These are phyloP conservation scores for Sungouiozyma intestinalis DNA, from an alignment of 805 yeast genomes.

Conservation along the genomic window DNA sequence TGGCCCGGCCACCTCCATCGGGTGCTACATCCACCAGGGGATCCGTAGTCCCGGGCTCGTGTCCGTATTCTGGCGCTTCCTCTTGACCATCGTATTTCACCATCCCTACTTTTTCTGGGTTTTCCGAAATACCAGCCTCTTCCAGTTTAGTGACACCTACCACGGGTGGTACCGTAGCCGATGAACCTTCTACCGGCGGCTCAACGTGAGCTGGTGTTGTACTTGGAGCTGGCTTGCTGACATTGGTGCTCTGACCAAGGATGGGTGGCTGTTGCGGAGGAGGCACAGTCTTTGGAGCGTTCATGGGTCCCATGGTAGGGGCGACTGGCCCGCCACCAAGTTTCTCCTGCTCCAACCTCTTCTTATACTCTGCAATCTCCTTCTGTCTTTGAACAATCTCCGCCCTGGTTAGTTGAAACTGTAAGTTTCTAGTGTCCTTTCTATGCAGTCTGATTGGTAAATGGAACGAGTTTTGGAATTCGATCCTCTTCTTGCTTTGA, in stretches of 20 bases:
- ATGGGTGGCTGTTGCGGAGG: no score
- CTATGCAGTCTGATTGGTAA: constrained; percentile 83
- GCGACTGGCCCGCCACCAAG: not conserved
- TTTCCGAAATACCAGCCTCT: constrained; percentile 31
- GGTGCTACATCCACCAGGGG: constrained; percentile 70
- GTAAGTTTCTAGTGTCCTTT: constrained; percentile 86
- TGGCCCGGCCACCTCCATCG: constrained; percentile 74
- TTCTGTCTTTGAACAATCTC: constrained; percentile 58
- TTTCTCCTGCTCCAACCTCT: constrained; percentile 30
- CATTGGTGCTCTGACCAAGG: no score
- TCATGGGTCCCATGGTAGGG: not conserved
- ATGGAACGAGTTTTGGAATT: constrained; percentile 60
- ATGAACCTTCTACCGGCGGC: not conserved
- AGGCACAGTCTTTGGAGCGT: not conserved
- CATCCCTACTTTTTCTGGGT: constrained; percentile 32
- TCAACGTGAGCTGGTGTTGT: no score
- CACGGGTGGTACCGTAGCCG: not conserved
- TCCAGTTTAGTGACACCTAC: constrained; percentile 25
- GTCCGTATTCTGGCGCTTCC: constrained; percentile 32
- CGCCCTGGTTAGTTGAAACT: constrained; percentile 69
- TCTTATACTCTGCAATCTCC: constrained; percentile 34
- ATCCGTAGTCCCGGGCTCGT: constrained; percentile 28
- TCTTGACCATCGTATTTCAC: constrained; percentile 32
- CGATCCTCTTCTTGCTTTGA: constrained; percentile 60
- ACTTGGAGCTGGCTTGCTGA: no score